These are phyloP conservation scores for Aspergillus kassunensis DNA, from an alignment of 495 filamentous ascomycete genomes.

Conservation along the genomic window DNA sequence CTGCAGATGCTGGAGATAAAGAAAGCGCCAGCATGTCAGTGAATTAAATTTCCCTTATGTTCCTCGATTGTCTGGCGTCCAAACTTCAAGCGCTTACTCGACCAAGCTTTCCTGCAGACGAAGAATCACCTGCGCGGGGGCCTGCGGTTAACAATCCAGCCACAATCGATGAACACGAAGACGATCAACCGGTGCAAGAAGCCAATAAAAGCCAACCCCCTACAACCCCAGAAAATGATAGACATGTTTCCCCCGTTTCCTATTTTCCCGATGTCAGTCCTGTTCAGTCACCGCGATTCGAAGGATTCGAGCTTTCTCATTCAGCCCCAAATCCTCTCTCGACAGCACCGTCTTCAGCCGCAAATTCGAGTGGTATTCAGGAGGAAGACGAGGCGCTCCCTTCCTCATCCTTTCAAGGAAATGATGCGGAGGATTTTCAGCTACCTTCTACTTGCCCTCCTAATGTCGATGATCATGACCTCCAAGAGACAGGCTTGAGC, in stretches of 20 bases:
- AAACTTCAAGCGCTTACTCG: slow-evolving; percentile 30
- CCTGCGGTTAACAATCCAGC: neutral
- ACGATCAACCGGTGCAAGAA: slow-evolving; percentile 1
- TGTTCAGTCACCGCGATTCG: slow-evolving; percentile 19
- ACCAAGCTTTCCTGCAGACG: slow-evolving; percentile 32
- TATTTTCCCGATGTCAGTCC: slow-evolving; percentile 9
- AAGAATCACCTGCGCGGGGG: slow-evolving; percentile 23
- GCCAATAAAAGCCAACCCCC: neutral
- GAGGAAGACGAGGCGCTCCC: neutral
- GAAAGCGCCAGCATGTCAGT: slow-evolving; percentile 42
- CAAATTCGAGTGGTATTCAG: neutral
- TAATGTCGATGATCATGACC: slow-evolving; percentile 1
- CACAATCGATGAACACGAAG: neutral
- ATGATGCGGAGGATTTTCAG: neutral
- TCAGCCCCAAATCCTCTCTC: neutral
- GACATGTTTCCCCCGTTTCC: neutral
- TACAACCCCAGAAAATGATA: neutral
- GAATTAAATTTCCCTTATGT: slow-evolving; percentile 33
- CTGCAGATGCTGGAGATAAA: slow-evolving; percentile 16
- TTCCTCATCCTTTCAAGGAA: neutral
- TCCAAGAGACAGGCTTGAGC: slow-evolving; percentile 9
- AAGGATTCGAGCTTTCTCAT: slow-evolving; percentile 16
- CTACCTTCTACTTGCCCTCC: slow-evolving; percentile 6
- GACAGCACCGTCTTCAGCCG: neutral
- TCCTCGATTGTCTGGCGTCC: slow-evolving; percentile 19